phyloP scores from a whole-genome alignment of 495 filamentous ascomycete species.

The Neurospora sp. region DNA sequence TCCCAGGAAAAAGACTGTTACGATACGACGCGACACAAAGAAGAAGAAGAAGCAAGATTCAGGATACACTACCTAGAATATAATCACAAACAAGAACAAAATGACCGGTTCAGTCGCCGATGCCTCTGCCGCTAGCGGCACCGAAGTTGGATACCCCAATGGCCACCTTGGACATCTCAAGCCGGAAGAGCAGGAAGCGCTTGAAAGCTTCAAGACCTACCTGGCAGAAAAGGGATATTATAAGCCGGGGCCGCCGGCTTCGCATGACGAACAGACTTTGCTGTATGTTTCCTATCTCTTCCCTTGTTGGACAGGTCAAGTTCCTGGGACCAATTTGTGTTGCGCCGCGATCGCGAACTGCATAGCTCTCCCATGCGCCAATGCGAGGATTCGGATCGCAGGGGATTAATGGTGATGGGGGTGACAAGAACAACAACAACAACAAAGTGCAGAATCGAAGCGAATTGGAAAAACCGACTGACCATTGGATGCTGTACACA shows the following conservation, averaged over 20 bases:
- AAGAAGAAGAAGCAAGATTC: not conserved
- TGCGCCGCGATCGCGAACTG: not conserved
- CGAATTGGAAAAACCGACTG: not conserved
- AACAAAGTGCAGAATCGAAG: not conserved
- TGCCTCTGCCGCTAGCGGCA: constrained; percentile 14
- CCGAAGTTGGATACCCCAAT: constrained; percentile 43
- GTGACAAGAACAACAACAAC: not conserved
- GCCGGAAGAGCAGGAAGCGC: constrained; percentile 51
- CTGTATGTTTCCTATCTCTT: constrained; percentile 43
- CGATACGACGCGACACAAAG: not conserved
- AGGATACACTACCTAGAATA: not conserved
- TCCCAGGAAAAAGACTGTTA: not conserved
- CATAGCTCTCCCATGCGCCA: not conserved
- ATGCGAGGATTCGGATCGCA: not conserved
- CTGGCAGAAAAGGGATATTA: constrained; percentile 58
- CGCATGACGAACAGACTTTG: constrained; percentile 73
- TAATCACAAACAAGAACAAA: not conserved
- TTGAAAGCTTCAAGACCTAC: constrained; percentile 57
- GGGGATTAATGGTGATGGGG: not conserved
- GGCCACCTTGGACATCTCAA: constrained; percentile 70
- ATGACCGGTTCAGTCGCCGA: constrained; percentile 7
- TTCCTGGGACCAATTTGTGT: not conserved
- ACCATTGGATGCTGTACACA: constrained; percentile 20
- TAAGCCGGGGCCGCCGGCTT: constrained; percentile 42
- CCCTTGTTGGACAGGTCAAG: not conserved